phyloP scores from a whole-genome alignment of 106 monocot species.

The Acanthochlamys bracteata region DNA sequence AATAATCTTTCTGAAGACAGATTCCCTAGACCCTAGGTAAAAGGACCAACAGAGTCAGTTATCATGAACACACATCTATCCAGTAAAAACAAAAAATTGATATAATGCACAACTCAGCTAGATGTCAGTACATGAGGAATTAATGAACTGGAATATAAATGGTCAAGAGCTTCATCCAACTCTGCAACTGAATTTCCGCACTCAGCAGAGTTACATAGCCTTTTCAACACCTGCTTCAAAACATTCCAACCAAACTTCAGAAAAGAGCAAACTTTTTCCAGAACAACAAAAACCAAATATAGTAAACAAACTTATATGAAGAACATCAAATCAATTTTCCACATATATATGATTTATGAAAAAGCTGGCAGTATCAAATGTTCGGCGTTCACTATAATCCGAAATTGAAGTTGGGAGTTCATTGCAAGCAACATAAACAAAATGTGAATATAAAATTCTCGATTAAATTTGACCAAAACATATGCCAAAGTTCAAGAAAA shows the following conservation, averaged over 20 bases:
- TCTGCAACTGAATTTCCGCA: constrained; percentile 44
- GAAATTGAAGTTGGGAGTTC: neutral
- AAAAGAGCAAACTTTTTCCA: neutral
- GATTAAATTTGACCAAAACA: too few species aligned
- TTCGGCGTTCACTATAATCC: neutral
- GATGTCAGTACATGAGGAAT: constrained; percentile 46
- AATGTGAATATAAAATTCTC: too few species aligned
- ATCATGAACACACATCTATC: neutral
- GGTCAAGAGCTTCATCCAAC: constrained; percentile 48
- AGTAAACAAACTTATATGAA: neutral
- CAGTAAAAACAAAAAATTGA: neutral
- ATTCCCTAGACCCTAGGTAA: constrained; percentile 50
- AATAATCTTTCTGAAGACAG: constrained; percentile 49
- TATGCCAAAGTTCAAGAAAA: neutral
- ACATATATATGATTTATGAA: too few species aligned
- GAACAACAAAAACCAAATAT: neutral
- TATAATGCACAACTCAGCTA: neutral
- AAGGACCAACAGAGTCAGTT: neutral
- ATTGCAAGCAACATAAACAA: neutral
- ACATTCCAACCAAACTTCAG: neutral
- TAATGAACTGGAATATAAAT: constrained; percentile 34
- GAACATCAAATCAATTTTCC: neutral
- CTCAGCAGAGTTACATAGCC: constrained; percentile 22
- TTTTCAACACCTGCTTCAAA: constrained; percentile 40
- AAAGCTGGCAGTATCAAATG: too few species aligned